A percentile compares a stretch with the other conserved stretches of the same genome.
These are phyloP conservation scores for Starmerella cellae DNA, from an alignment of 805 yeast species.

Conservation along the genomic window DNA sequence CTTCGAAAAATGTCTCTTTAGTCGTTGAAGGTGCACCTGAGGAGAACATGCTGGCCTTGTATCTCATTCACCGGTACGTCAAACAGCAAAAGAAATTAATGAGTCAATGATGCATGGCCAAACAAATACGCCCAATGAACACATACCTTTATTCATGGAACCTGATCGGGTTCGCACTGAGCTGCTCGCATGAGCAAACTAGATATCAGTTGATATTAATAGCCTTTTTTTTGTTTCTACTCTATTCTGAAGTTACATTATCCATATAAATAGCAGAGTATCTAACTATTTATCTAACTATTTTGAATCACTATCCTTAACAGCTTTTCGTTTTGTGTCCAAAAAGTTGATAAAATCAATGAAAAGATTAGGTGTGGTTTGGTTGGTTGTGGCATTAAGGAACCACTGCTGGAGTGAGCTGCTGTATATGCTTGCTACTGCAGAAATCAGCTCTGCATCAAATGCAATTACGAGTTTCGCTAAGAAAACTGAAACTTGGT, in stretches of 20 bases:
- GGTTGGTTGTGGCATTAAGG: slow-evolving; percentile 30
- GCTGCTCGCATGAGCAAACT: too few species aligned
- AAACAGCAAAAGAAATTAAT: neutral
- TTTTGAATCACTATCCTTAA: too few species aligned
- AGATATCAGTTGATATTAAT: too few species aligned
- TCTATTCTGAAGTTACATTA: too few species aligned
- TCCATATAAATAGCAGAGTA: too few species aligned
- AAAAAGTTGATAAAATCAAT: slow-evolving; percentile 72
- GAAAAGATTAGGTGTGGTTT: slow-evolving; percentile 44
- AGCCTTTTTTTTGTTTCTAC: too few species aligned
- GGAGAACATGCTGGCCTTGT: slow-evolving; percentile 33
- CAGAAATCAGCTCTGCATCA: slow-evolving; percentile 26
- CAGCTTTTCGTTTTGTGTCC: slow-evolving; percentile 32
- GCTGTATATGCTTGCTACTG: slow-evolving; percentile 44
- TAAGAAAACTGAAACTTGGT: slow-evolving; percentile 51
- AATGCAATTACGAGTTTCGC: slow-evolving; percentile 39
- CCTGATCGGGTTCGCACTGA: too few species aligned
- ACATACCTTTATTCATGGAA: neutral
- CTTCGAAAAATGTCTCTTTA: slow-evolving; percentile 40
- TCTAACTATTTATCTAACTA: too few species aligned
- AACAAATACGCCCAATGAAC: neutral
- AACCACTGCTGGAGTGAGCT: slow-evolving; percentile 52
- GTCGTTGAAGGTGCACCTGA: slow-evolving; percentile 54
- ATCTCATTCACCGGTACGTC: slow-evolving; percentile 14
- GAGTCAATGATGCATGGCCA: neutral